Conservation (phyloP, 2,329 filamentous ascomycete genomes). For the Clarireedia sp. region DNA sequence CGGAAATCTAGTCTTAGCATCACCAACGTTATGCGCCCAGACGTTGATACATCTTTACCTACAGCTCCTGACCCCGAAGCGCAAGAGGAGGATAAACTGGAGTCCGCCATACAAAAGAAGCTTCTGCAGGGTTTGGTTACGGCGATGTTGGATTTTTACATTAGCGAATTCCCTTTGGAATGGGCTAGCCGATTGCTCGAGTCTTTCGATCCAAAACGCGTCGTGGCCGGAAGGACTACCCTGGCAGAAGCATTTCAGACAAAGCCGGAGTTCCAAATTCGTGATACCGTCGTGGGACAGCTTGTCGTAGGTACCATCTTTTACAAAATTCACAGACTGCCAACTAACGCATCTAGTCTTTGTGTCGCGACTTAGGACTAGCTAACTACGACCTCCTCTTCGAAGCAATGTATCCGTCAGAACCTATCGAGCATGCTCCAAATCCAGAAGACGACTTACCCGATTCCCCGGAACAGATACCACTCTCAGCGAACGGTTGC, state of each 20-base stretch:
- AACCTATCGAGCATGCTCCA: slow-evolving; percentile 31
- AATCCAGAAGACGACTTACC: slow-evolving; percentile 40
- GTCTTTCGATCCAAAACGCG: slow-evolving; percentile 55
- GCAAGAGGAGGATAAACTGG: slow-evolving; percentile 44
- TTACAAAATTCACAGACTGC: slow-evolving; percentile 10
- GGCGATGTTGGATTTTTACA: slow-evolving; percentile 66
- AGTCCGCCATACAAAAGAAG: slow-evolving; percentile 53
- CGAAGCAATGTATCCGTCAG: slow-evolving; percentile 38
- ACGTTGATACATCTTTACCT: slow-evolving; percentile 29
- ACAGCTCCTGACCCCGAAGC: slow-evolving; percentile 57
- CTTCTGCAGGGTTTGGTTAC: slow-evolving; percentile 72
- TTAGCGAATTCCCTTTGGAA: slow-evolving; percentile 51
- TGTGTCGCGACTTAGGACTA: slow-evolving; percentile 52
- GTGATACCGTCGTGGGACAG: slow-evolving; percentile 63
- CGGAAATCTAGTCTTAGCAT: slow-evolving; percentile 50
- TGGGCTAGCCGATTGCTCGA: slow-evolving; percentile 62
- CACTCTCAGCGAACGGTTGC: slow-evolving; percentile 50
- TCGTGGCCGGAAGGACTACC: slow-evolving; percentile 54
- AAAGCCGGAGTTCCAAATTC: slow-evolving; percentile 50
- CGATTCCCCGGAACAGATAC: slow-evolving; percentile 42
- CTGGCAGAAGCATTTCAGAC: slow-evolving; percentile 57
- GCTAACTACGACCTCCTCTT: slow-evolving; percentile 35
- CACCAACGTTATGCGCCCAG: slow-evolving; percentile 46
- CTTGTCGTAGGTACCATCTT: slow-evolving; percentile 47
- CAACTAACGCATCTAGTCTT: slow-evolving; percentile 21